These are phyloP conservation scores for Aspergillus carbonarius DNA, from an alignment of 2,329 filamentous ascomycete species.

Conservation along the genomic window DNA sequence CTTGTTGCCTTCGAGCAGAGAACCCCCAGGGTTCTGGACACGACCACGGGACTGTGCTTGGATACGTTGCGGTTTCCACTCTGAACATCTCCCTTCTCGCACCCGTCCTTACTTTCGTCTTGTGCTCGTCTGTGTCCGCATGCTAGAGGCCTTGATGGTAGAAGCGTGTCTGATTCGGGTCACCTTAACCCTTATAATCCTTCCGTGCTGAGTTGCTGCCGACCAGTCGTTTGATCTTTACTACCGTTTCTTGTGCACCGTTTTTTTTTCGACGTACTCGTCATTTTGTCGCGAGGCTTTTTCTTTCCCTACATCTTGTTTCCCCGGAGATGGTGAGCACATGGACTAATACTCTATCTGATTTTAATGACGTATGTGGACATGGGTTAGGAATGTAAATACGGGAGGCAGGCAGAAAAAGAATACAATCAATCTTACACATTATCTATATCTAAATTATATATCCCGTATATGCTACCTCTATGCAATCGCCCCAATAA, in stretches of 20 bases:
- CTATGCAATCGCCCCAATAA: background rate
- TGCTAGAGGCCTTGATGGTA: slow-evolving; percentile 35
- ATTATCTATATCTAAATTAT: background rate
- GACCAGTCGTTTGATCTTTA: slow-evolving; percentile 4
- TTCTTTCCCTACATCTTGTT: slow-evolving; percentile 13
- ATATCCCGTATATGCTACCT: background rate
- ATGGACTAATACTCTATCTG: slow-evolving; percentile 29
- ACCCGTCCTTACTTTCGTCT: slow-evolving; percentile 18
- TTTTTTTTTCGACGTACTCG: background rate
- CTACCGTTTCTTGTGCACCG: background rate
- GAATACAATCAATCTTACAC: background rate
- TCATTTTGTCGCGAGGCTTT: slow-evolving; percentile 10
- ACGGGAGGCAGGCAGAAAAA: slow-evolving; percentile 23
- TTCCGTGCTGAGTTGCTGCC: background rate
- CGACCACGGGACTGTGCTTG: slow-evolving; percentile 7
- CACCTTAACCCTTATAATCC: slow-evolving; percentile 3
- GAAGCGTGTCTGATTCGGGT: slow-evolving; percentile 17
- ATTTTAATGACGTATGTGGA: slow-evolving; percentile 38
- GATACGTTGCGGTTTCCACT: slow-evolving; percentile 5
- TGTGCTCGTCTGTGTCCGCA: slow-evolving; percentile 18
- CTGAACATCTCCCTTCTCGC: slow-evolving; percentile 19
- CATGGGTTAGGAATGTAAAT: slow-evolving; percentile 37
- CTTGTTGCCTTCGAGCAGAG: slow-evolving; percentile 21
- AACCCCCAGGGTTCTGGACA: slow-evolving; percentile 4
- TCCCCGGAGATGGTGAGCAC: slow-evolving; percentile 21